phyloP scores from a whole-genome alignment of 1,284 basidiomycete genomes.

The Leccinum brunneo-olivaceum region DNA sequence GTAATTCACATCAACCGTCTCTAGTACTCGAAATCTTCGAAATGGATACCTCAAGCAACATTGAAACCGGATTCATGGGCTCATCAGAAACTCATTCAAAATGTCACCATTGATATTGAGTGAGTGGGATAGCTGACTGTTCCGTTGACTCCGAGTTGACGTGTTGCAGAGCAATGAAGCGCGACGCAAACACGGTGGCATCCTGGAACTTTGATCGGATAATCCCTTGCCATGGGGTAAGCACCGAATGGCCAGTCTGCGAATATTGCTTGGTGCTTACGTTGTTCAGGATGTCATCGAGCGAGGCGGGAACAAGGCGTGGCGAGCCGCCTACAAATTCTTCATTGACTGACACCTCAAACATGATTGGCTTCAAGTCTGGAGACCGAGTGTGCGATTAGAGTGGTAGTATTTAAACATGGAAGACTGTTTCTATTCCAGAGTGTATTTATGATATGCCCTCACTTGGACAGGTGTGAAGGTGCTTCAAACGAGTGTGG shows the following conservation, averaged over 20 bases:
- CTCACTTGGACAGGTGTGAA: no score
- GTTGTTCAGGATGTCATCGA: constrained; percentile 69
- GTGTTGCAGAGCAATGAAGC: constrained; percentile 59
- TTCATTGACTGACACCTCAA: constrained; percentile 20
- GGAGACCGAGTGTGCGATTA: not conserved
- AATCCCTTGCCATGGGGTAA: constrained; percentile 89
- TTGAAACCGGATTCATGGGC: constrained; percentile 56
- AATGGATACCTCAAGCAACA: constrained; percentile 39
- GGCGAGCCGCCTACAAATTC: constrained; percentile 42
- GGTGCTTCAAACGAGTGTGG: no score
- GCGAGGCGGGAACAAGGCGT: constrained; percentile 62
- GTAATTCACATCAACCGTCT: constrained; percentile 7
- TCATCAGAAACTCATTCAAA: constrained; percentile 50
- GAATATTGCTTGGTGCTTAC: constrained; percentile 5
- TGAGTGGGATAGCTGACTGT: constrained; percentile 11
- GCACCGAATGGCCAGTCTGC: constrained; percentile 16
- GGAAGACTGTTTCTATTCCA: not conserved
- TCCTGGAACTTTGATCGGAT: constrained; percentile 85
- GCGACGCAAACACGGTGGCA: constrained; percentile 65
- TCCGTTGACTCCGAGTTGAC: not conserved
- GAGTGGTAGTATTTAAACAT: constrained; percentile 6
- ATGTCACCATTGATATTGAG: constrained; percentile 20
- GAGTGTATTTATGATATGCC: no score
- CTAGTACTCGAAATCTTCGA: constrained; percentile 48
- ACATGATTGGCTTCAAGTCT: not conserved